Evolutionary conservation across 192 early-diverging fungal genomes (phyloP), one percentile per base, ranked within the genome.

Genomic region (Mortierella hygrophila): DNA sequence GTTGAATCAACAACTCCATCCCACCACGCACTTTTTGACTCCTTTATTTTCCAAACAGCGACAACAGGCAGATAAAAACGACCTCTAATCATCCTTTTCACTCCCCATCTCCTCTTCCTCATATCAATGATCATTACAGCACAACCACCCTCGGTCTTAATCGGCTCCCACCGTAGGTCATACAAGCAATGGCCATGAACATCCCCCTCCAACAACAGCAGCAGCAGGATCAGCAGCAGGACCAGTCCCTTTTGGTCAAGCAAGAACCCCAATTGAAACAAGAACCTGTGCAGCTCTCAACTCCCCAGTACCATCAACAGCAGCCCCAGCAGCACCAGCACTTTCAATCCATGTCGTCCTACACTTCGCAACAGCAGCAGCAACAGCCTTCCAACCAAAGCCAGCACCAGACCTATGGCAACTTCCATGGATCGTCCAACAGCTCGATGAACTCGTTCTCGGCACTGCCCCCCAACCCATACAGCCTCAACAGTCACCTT

Each of bases 401-500:
- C 60, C 70, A 77, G 35, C 65, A 21, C 47, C 83, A 75, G 18
- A 57, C 78, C 52, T 77, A 80, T 37, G 63, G 65, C 35, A 46
- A 73, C 26, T 49, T 78, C 20, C 82, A 72, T 46, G 79, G 75
- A n/a, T 74, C 84, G 29, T 70, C 77, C 2, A 26, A 54, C 11
- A 57, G 74, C 23, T 74, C 76, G 35, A 54, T 80, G 54, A 73
- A 55, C 68, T 72, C 84, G 8, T 86, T 86, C 57, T 72, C 79
- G 63, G 71, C 75, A 3, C 63, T 86, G 60, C 76, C 84, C 16
- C 65, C 84, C 2, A 77, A 80, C 46, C 75, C 84, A 7, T 86
- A 86, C 71, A 86, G 70, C 57, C 69, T 86, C 41, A 75, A 77
- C 38, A 86, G 41, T 68, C 84, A 86, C 40, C 70, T 86, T 2